Percentiles rank a stretch among this genome's conserved stretches.
phyloP scores from a whole-genome alignment of 352 stramenopile genomes.

The Pseudoperonospora humuli region DNA sequence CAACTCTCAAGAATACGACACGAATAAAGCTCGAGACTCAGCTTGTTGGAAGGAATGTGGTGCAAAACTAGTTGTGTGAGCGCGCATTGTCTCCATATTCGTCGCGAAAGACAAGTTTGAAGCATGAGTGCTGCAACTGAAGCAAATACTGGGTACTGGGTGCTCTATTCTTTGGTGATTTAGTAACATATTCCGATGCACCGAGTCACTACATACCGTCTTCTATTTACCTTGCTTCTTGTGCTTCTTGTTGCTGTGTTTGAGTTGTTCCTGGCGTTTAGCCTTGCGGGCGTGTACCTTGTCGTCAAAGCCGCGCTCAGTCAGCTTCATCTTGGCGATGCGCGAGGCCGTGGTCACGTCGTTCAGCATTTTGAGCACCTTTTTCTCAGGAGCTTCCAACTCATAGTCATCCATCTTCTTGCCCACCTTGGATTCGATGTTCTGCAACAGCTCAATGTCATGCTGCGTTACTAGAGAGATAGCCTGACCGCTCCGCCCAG shows the following conservation, averaged over 20 bases:
- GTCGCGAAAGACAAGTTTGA: too few species aligned
- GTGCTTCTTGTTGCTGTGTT: conserved; percentile 22
- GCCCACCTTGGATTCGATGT: conserved; percentile 88
- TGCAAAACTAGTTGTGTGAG: too few species aligned
- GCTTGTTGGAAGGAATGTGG: too few species aligned
- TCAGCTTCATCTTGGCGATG: conserved; percentile 89
- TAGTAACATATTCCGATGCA: too few species aligned
- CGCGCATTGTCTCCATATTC: too few species aligned
- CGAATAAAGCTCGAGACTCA: too few species aligned
- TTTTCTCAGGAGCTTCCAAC: conserved; percentile 72
- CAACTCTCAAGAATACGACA: too few species aligned
- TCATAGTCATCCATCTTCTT: conserved; percentile 90
- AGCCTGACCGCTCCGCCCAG: conserved; percentile 84
- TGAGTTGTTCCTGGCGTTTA: conserved; percentile 54
- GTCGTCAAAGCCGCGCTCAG: conserved; percentile 84
- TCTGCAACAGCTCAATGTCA: conserved; percentile 92
- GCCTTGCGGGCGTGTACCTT: conserved; percentile 66
- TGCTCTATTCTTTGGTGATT: too few species aligned
- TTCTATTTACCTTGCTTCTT: conserved; percentile 3
- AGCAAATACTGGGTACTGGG: too few species aligned
- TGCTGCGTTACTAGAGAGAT: conserved; percentile 94
- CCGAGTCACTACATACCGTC: too few species aligned
- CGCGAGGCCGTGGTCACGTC: conserved; percentile 91
- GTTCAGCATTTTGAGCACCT: conserved; percentile 93
- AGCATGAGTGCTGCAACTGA: too few species aligned